Percentiles rank a stretch among this genome's conserved stretches.
phyloP scores from a whole-genome alignment of 441 rosid genomes.

The Metrosideros polymorpha region DNA sequence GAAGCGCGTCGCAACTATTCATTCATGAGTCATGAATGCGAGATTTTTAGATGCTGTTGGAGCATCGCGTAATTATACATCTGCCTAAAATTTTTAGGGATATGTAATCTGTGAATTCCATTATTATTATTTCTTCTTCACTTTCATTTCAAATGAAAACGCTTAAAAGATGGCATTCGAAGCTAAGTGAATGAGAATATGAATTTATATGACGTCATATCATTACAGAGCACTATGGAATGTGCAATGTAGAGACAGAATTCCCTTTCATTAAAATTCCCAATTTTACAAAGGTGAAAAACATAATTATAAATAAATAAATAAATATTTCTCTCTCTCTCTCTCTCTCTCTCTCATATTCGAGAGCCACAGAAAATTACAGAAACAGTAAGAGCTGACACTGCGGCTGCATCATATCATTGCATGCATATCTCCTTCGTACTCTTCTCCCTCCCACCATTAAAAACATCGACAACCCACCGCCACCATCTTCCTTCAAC shows the following conservation, averaged over 20 bases:
- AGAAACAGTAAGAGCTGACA: background rate
- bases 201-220: too few species aligned
- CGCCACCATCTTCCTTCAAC: background rate
- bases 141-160: too few species aligned
- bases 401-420: background rate
- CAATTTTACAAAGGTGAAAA: background rate
- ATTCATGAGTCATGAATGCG: too few species aligned
- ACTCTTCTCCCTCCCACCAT: background rate
- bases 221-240: background rate
- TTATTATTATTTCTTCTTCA: too few species aligned
- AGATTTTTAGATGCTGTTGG: too few species aligned
- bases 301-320: background rate
- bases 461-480: background rate
- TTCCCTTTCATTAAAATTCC: background rate
- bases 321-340: background rate
- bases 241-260: background rate
- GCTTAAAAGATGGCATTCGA: too few species aligned
- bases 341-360: background rate
- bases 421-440: background rate
- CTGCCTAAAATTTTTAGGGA: too few species aligned
- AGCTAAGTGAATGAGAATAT: too few species aligned
- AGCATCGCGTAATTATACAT: too few species aligned
- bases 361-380: background rate
- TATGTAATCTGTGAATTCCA: too few species aligned
- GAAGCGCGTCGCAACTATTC: fast-evolving